Conservation (phyloP, 108 stramenopile species). For the Cyclotella kingstonii region DNA sequence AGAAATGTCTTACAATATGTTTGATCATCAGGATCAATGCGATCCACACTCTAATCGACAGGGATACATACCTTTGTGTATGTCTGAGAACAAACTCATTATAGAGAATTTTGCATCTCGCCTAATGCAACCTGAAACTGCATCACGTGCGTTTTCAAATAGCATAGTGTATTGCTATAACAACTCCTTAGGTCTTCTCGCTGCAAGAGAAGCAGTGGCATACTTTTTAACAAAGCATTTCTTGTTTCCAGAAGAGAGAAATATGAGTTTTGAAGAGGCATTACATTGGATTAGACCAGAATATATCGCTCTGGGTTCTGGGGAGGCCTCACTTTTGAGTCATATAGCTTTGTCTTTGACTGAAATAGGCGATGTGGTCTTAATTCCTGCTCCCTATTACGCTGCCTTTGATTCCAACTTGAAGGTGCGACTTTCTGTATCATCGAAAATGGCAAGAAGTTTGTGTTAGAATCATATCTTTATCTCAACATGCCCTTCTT, state of each 20-base stretch:
- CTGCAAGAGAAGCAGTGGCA: slow-evolving; percentile 72
- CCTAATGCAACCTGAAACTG: slow-evolving; percentile 60
- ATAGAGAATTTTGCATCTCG: slow-evolving; percentile 69
- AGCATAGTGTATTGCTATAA: slow-evolving; percentile 72
- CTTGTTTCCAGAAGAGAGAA: slow-evolving; percentile 22
- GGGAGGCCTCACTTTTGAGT: slow-evolving; percentile 69
- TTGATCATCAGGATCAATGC: slow-evolving; percentile 51
- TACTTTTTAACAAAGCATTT: slow-evolving; percentile 68
- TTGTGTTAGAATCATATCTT: not conserved
- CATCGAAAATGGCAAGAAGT: too few relatives aligned
- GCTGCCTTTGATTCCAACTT: slow-evolving; percentile 90
- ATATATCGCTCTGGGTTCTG: slow-evolving; percentile 71
- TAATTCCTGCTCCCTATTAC: slow-evolving; percentile 94
- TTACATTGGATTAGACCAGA: slow-evolving; percentile 58
- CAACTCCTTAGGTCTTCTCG: slow-evolving; percentile 72
- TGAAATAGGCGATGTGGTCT: slow-evolving; percentile 80
- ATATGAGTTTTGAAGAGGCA: slow-evolving; percentile 55
- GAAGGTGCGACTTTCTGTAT: slow-evolving; percentile 26
- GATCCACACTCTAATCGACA: slow-evolving; percentile 52
- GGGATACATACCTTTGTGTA: slow-evolving; percentile 73
- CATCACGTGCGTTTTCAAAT: slow-evolving; percentile 74
- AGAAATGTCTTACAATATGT: too few relatives aligned
- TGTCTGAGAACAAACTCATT: slow-evolving; percentile 82
- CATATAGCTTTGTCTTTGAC: slow-evolving; percentile 62
- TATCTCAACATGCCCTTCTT: not conserved